Evolutionary conservation across 176 grass and related monocot genomes (phyloP), one percentile per base, ranked within the genome.

Genomic region (Triticum turgidum): DNA sequence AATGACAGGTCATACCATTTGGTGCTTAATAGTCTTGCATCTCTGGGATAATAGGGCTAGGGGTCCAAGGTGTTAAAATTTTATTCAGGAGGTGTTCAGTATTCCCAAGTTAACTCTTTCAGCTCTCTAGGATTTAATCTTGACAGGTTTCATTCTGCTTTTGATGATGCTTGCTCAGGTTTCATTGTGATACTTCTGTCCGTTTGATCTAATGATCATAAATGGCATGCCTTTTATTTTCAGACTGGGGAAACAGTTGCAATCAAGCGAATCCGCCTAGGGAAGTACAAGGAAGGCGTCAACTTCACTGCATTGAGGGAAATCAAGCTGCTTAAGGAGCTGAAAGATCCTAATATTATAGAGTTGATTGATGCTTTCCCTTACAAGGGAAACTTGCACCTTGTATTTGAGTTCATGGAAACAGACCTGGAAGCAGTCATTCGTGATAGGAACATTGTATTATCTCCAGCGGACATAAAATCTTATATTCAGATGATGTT

Each of bases 361-460:
- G 90, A 91, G 80, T 81, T 99, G 20, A 99, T 96, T 64, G 97
- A 99, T 81, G 89, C 92, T 77, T 99, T 99, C 88, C 90, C 94
- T 66, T 88, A 97, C 89, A 97, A 99, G 89, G 89, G 94, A 56
- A 94, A 93, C 69, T 88, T 99, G 83, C 90, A 99, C 83, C 89
- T 99, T 87, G 97, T 99, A 24, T 99, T 99, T 83, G 94, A 96
- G 90, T 99, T 94, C 22, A 99, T 99, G 97, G 94, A 99, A 75
- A 99, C 92, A 6, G 97, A 99, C 84, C 44, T 99, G 82, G 97
- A 99, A 84, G 97, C 97, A 52, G 92, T 99, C 80, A 99, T 99
- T 70, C 92, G 91, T 38, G 97, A 96, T 79, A 89, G 92, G 61
- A 93, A 94, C 73, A 91, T 99, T 76, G 87, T 96, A 33, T 82